Base-by-base conservation (phyloP, 2,329 filamentous ascomycete genomes). In the Trichoderma harzianum region DNA sequence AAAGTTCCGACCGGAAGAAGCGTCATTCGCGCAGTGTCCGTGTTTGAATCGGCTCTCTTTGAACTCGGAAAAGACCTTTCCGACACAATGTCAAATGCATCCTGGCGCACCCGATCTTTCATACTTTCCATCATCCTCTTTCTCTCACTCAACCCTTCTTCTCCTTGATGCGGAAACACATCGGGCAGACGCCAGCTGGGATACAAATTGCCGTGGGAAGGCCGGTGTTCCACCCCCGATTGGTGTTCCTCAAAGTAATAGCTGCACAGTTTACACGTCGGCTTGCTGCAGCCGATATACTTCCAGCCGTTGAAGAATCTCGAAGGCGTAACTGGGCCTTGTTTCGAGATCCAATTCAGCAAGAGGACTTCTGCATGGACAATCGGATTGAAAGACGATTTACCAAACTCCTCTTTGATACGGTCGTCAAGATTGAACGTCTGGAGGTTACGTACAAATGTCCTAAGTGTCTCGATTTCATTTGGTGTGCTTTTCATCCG, bases 281-380 rank as follows among this genome's bases (percentile, higher is more conserved):
- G 60, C 47, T 70, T 70, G 32, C 68, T 58, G 60, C 53, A 14
- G 0, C 68, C 68, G 1, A 70, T 70, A 7, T 70, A 70, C 32
- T 2, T 39, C 47, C 47, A 70, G 24, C 21, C 32, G 0, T 64
- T 64, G 28, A 60, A 70, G 34, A 63, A 70, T 10, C n/a, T 63
- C 2, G n/a, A 18, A 5, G 58, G 18, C 5, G 1, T 7, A 3
- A n/a, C 14, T 32, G 3, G 6, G 10, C 47, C 47, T 21, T 43
- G 32, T 0, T 61, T 69, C 28, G 21, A 21, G 14, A 69, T n/a
- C 36, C 39, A 69, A 18, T 64, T 43, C 16, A 70, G 68, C 43
- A 70, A 3, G 32, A 70, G 60, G 8, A 70, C 68, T 12, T 70
- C 68, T 2, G 68, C 6, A 11, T 70, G 68, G 18, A 57, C 68